A percentile compares a stretch with the other conserved stretches of the same genome.
phyloP scores from a whole-genome alignment of 2,329 filamentous ascomycete species.

The Fusarium virguliforme region DNA sequence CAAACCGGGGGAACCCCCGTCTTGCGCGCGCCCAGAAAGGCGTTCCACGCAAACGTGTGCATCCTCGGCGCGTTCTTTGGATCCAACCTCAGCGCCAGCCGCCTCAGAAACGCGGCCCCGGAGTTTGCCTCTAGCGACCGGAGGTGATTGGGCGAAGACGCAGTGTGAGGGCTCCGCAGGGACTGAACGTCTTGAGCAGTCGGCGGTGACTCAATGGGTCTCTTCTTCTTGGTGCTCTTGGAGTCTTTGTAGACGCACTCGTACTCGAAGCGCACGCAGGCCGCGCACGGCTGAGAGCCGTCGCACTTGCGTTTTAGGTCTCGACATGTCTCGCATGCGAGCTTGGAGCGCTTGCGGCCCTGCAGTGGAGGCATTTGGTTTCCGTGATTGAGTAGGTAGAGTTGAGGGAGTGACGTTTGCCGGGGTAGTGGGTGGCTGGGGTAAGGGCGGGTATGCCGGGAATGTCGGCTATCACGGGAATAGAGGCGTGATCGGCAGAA shows the following conservation, averaged over 20 bases:
- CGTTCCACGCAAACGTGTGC: conserved; percentile 72
- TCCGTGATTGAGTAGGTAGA: neutral
- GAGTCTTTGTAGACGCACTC: conserved; percentile 63
- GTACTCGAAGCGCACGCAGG: conserved; percentile 69
- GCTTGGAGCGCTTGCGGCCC: conserved; percentile 58
- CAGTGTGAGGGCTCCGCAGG: conserved; percentile 16
- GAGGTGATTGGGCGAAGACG: conserved; percentile 49
- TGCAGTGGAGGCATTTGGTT: conserved; percentile 38
- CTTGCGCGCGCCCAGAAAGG: conserved; percentile 52
- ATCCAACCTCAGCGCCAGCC: conserved; percentile 68
- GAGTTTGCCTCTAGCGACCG: conserved; percentile 71
- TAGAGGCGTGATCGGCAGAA: conserved; percentile 9
- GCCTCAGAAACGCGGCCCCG: conserved; percentile 69
- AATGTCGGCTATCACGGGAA: conserved; percentile 27
- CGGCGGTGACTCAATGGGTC: conserved; percentile 16
- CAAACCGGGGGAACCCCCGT: conserved; percentile 44
- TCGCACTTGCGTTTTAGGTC: conserved; percentile 72
- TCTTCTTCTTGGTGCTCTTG: conserved; percentile 29
- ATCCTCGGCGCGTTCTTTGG: conserved; percentile 67
- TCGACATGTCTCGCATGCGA: conserved; percentile 68
- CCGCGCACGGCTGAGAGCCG: conserved; percentile 67
- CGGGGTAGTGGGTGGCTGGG: conserved; percentile 20
- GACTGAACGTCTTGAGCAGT: conserved; percentile 8
- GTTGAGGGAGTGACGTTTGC: neutral
- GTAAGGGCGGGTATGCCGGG: conserved; percentile 35